These are phyloP conservation scores for Diaporthe citriasiana DNA, from an alignment of 2,329 filamentous ascomycete species.

Conservation along the genomic window DNA sequence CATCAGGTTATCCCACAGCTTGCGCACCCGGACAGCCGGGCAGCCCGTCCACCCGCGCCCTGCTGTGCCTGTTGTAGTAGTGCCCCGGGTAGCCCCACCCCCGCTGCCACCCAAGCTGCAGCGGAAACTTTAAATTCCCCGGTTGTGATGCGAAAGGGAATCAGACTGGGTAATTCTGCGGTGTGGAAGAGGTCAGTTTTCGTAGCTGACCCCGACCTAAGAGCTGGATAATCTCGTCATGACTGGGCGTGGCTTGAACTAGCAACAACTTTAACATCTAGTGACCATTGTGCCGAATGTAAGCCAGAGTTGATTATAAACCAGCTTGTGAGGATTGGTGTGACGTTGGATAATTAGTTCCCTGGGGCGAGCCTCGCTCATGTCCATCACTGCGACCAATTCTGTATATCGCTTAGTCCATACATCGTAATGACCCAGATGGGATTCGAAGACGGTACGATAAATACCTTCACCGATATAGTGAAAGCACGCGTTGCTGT, in stretches of 20 bases:
- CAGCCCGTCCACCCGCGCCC: neutral
- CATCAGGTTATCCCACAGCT: neutral
- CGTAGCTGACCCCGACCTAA: neutral
- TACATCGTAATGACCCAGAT: too few species aligned
- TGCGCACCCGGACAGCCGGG: neutral
- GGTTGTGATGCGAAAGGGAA: neutral
- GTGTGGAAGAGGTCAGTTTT: neutral
- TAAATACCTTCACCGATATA: too few species aligned
- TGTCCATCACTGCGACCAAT: too few species aligned
- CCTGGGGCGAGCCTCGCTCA: neutral
- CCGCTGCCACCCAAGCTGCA: slow-evolving; percentile 21
- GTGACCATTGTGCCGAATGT: neutral
- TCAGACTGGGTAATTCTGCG: neutral
- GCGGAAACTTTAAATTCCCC: neutral
- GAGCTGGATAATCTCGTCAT: neutral
- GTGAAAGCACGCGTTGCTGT: too few species aligned
- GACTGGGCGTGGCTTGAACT: neutral
- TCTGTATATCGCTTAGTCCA: too few species aligned
- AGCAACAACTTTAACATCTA: too few species aligned
- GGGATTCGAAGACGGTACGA: neutral
- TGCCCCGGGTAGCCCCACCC: slow-evolving; percentile 17
- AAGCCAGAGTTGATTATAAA: neutral
- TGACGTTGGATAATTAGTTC: neutral
- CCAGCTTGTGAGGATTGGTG: neutral
- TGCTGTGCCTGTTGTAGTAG: neutral